A percentile compares a stretch with the other conserved stretches of the same genome.
phyloP scores from a whole-genome alignment of 805 yeast species.

The Priceomyces castillae region DNA sequence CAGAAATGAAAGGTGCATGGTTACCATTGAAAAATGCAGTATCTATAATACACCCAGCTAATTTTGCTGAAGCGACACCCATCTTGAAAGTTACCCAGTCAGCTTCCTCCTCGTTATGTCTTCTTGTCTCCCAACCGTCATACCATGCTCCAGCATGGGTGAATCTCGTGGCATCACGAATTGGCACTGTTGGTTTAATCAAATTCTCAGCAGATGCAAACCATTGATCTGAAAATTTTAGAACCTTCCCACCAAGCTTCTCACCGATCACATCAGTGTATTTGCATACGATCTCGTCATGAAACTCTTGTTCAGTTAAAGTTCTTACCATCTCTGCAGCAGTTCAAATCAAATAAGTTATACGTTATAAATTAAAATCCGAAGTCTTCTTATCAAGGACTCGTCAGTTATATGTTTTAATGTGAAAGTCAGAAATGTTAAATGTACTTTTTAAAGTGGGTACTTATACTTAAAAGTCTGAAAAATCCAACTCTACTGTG shows the following conservation, averaged over 20 bases:
- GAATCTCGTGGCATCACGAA: conserved; percentile 77
- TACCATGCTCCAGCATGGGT: conserved; percentile 93
- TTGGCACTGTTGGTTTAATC: conserved; percentile 76
- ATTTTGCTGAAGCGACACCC: conserved; percentile 78
- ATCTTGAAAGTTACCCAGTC: conserved; percentile 85
- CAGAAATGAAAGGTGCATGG: conserved; percentile 87
- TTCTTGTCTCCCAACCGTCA: conserved; percentile 98
- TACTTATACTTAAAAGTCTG: too few relatives aligned
- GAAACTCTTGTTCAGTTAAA: conserved; percentile 37
- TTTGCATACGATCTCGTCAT: conserved; percentile 45
- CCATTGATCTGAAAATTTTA: conserved; percentile 83
- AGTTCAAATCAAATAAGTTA: neutral
- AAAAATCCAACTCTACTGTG: neutral
- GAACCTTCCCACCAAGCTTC: conserved; percentile 74
- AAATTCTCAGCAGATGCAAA: conserved; percentile 90
- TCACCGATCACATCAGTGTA: conserved; percentile 81
- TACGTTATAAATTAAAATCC: too few relatives aligned
- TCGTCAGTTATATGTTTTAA: too few relatives aligned
- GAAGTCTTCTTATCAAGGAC: too few relatives aligned
- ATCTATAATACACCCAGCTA: conserved; percentile 85
- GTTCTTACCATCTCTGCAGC: conserved; percentile 14
- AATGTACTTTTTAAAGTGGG: too few relatives aligned
- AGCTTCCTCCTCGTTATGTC: conserved; percentile 81
- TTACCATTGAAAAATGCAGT: conserved; percentile 94
- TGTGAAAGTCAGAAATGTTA: too few relatives aligned